A percentile compares a stretch with the other conserved stretches of the same genome.
Conservation (phyloP, 768 basidiomycete species). For the Rhodotorula babjevae region DNA sequence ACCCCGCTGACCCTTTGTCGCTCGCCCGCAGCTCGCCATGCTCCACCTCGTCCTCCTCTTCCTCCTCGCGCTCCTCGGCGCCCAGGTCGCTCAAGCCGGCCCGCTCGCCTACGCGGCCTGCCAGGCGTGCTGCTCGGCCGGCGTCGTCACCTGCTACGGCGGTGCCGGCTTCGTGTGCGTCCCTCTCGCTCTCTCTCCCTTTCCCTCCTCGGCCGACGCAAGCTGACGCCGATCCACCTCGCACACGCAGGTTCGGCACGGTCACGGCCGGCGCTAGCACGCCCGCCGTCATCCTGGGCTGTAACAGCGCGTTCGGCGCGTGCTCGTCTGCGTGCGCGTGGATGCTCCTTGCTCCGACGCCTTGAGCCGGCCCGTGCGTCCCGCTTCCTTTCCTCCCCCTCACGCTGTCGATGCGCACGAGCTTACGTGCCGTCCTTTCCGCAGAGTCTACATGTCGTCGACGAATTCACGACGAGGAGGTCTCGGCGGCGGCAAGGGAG, state of each 20-base stretch:
- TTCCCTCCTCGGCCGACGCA: not conserved
- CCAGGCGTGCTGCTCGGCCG: constrained; percentile 45
- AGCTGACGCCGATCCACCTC: too few relatives aligned
- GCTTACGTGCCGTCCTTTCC: too few relatives aligned
- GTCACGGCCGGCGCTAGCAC: constrained; percentile 47
- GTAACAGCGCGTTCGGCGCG: constrained; percentile 52
- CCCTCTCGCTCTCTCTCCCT: not conserved
- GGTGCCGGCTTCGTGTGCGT: constrained; percentile 7
- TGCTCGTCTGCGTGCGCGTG: constrained; percentile 52
- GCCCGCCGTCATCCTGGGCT: constrained; percentile 50
- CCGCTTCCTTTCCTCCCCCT: not conserved
- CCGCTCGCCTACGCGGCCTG: constrained; percentile 51
- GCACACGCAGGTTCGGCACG: constrained; percentile 49
- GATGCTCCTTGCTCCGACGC: constrained; percentile 49
- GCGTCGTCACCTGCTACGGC: constrained; percentile 4
- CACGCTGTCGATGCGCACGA: not conserved
- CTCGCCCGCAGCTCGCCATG: too few relatives aligned
- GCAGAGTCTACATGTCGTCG: too few relatives aligned
- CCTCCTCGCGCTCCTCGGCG: not conserved
- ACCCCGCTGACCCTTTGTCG: too few relatives aligned
- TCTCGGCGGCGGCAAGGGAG: too few relatives aligned
- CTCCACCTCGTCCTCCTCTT: not conserved
- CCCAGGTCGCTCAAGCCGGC: constrained; percentile 40
- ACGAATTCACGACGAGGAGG: too few relatives aligned
- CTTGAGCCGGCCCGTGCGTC: constrained; percentile 36